Base-by-base conservation (phyloP, 805 yeast species). In the Metschnikowia corniflorae region DNA sequence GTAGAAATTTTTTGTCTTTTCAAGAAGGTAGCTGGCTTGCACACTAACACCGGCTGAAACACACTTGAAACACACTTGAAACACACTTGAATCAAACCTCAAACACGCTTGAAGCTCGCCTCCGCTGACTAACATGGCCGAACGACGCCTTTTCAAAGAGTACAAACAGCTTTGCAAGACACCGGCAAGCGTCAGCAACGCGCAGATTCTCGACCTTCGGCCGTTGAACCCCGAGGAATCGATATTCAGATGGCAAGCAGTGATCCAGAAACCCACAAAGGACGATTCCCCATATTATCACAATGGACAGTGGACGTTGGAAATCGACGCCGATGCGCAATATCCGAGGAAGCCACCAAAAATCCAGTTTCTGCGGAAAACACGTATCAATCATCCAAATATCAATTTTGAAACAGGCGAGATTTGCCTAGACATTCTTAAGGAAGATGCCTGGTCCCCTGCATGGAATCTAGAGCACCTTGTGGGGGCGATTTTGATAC, bases 341-440 rank as follows among this genome's bases (percentile, higher is more conserved):
- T 82, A 82, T 45, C 91, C 91, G 0, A 51, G 68, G 7, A 53
- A 58, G 6, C 86, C 89, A 0, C 91, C 89, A 3, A 42, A 38
- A 9, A 66, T 81, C 35, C 57, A 47, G 36, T 82, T 82, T 46
- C 50, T 67, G 52, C 49, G 70, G 5, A 6, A 28, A 4, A 61
- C 72, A 2, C 68, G 69, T 9, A 63, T 68, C 32, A 48, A 54
- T 35, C 73, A 68, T 41, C 73, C 73, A 9, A 68, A 68, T 38
- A 61, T 68, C 33, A 59, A 62, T 37, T 26, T 57, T 8, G 51
- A 50, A 36, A 67, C 79, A 1, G 91, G 91, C 1, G 86, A 80
- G 44, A 80, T 83, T 6, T 83, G 91, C 56, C 59, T 83, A 5
- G 86, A 82, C 53, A 77, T 82, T 7, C 58, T 83, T 33, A 75